These are phyloP conservation scores for Pythium pyrilobum DNA, from an alignment of 352 stramenopile species.

Conservation along the genomic window DNA sequence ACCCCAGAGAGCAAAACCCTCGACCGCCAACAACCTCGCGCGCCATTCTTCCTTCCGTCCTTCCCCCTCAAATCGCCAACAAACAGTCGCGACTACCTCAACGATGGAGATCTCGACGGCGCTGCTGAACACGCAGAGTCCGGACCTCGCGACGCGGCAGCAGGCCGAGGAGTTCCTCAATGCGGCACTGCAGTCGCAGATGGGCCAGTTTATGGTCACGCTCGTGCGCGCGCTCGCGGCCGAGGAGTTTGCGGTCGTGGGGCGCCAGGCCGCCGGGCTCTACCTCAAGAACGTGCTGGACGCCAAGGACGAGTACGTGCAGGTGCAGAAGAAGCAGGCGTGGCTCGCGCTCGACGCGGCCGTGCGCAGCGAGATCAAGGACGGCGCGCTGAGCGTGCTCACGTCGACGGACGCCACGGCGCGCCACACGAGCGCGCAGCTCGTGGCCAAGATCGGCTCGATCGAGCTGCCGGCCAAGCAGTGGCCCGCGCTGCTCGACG, in stretches of 20 bases:
- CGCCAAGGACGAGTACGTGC: slow-evolving; percentile 78
- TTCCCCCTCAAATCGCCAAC: neutral
- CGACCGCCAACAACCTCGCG: too few species aligned
- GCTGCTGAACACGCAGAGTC: slow-evolving; percentile 75
- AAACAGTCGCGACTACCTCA: neutral
- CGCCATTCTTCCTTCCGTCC: neutral
- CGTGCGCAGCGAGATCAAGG: slow-evolving; percentile 76
- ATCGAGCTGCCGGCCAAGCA: slow-evolving; percentile 93
- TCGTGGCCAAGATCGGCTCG: slow-evolving; percentile 91
- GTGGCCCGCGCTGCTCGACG: slow-evolving; percentile 92
- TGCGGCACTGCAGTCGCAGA: slow-evolving; percentile 70
- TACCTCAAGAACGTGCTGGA: slow-evolving; percentile 87
- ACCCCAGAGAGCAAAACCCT: too few species aligned
- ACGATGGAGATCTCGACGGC: slow-evolving; percentile 79
- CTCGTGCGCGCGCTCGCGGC: slow-evolving; percentile 71
- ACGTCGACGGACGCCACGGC: slow-evolving; percentile 56
- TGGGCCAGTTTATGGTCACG: slow-evolving; percentile 82
- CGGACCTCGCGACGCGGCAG: slow-evolving; percentile 69
- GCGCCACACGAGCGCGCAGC: slow-evolving; percentile 86
- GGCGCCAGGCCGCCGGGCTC: slow-evolving; percentile 70
- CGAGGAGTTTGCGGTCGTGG: slow-evolving; percentile 73
- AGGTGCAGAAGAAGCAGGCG: slow-evolving; percentile 70
- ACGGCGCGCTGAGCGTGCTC: slow-evolving; percentile 58
- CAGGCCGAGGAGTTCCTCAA: slow-evolving; percentile 83
- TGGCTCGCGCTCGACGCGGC: slow-evolving; percentile 73